A percentile compares a stretch with the other conserved stretches of the same genome.
These are phyloP conservation scores for Aspergillus calidoustus DNA, from an alignment of 2,329 filamentous ascomycete genomes.

Conservation along the genomic window DNA sequence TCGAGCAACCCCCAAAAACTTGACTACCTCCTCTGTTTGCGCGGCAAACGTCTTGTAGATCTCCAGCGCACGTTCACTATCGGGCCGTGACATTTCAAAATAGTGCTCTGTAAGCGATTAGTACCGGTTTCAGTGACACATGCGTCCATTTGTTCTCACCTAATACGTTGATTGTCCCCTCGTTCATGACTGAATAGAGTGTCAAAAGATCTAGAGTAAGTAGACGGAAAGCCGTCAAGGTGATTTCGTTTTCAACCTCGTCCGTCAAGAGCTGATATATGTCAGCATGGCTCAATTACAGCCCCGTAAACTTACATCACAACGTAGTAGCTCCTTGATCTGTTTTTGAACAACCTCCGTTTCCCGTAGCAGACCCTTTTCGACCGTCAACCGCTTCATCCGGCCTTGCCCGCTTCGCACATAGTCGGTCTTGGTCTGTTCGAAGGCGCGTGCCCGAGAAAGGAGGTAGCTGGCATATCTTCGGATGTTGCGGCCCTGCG, in stretches of 20 bases:
- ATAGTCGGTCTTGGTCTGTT: constrained; percentile 86
- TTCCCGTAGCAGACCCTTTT: constrained; percentile 90
- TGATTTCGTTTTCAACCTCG: constrained; percentile 95
- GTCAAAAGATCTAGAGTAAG: constrained; percentile 87
- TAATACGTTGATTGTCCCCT: constrained; percentile 94
- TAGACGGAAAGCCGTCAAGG: constrained; percentile 87
- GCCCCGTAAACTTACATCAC: constrained; percentile 69
- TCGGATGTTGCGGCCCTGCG: constrained; percentile 91
- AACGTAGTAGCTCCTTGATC: constrained; percentile 82
- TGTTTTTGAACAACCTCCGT: constrained; percentile 90
- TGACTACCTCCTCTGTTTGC: constrained; percentile 90
- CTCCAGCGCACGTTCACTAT: constrained; percentile 87
- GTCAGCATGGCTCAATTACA: constrained; percentile 19
- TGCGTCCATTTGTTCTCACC: constrained; percentile 58
- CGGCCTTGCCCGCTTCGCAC: constrained; percentile 81
- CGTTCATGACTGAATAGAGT: constrained; percentile 93
- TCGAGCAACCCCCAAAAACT: constrained; percentile 83
- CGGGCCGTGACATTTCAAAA: constrained; percentile 95
- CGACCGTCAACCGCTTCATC: constrained; percentile 82
- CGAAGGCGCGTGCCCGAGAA: constrained; percentile 79
- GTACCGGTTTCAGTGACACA: constrained; percentile 11
- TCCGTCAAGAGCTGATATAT: constrained; percentile 74
- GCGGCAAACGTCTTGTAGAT: constrained; percentile 92
- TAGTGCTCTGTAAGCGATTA: constrained; percentile 72
- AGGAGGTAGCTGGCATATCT: constrained; percentile 87